Evolutionary conservation across 495 filamentous ascomycete species (phyloP), one percentile per base, ranked within the genome.

Genomic region (Viridothelium virens): DNA sequence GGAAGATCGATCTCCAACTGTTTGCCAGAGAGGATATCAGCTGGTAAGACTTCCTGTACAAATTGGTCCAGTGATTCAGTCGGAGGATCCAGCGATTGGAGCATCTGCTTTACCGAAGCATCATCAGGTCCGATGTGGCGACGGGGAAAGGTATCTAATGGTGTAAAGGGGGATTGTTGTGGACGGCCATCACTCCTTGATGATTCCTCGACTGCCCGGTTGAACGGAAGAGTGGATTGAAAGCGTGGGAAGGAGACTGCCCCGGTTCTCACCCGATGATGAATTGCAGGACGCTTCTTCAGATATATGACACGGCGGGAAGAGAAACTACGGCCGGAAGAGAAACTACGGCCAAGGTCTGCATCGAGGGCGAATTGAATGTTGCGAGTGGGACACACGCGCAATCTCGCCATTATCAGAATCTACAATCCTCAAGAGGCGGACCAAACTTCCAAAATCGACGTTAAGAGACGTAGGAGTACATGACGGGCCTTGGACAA

Each of bases 61-160:
- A 98, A 97, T n/a, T 91, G 83, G 67, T 97, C 92, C 63, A 98
- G 75, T 33, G 81, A 85, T 18, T 81, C 75, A 37, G 80, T 86
- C 0, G 91, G 89, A 2, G 92, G 92, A 63, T 91, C 86, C 7
- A 98, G 82, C 2, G 82, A 83, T 56, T 86, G 83, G 44, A 98
- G 85, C 94, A 98, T 98, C 71, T 88, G 78, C 68, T 86, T 75
- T 0, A 85, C 85, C 61, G 88, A 87, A 41, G 81, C 79, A 31
- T 87, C 81, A 56, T 88, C 86, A n/a, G 94, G 94, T 2, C 94
- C 94, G 78, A 97, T 96, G 74, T 98, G 94, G n/a, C 94, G 86
- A 36, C 87, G 81, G 62, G 89, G 82, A 74, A 98, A 98, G 34
- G 86, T 89, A 77, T 83, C 81, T 4, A 81, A 74, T 3, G 78